These are phyloP conservation scores for Fusarium nelsonii DNA, from an alignment of 2,329 filamentous ascomycete genomes.

Conservation along the genomic window DNA sequence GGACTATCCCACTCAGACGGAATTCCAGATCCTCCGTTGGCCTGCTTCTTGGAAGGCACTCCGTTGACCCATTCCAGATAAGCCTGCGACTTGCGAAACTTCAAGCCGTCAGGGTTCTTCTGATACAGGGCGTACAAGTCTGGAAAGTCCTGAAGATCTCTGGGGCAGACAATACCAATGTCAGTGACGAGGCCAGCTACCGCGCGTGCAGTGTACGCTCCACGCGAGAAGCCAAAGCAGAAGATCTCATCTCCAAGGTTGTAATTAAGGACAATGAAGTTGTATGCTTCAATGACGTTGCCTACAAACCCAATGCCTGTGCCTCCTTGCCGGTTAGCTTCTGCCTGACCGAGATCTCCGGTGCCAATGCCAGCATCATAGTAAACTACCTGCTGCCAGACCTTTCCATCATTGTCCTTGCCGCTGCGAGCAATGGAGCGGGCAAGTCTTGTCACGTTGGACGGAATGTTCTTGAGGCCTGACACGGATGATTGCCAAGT, in stretches of 20 bases:
- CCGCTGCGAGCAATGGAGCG: slow-evolving; percentile 46
- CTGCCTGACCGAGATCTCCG: slow-evolving; percentile 29
- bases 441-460: slow-evolving; percentile 53
- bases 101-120: slow-evolving; percentile 34
- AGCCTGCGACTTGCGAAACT: slow-evolving; percentile 41
- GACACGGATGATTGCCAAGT: slow-evolving; percentile 51
- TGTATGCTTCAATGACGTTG: slow-evolving; percentile 54
- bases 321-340: slow-evolving; percentile 38
- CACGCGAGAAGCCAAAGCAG: slow-evolving; percentile 54
- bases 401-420: slow-evolving; percentile 45
- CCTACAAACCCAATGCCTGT: slow-evolving; percentile 48
- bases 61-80: slow-evolving; percentile 45
- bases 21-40: slow-evolving; percentile 13
- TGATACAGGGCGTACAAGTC: slow-evolving; percentile 45
- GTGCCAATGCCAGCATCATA: slow-evolving; percentile 55
- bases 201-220: slow-evolving; percentile 55
- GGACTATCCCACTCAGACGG: slow-evolving; percentile 33
- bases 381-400: slow-evolving; percentile 54
- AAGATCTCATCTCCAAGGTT: slow-evolving; percentile 50
- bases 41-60: slow-evolving; percentile 32
- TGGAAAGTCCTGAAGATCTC: slow-evolving; percentile 46
- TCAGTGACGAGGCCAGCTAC: slow-evolving; percentile 49
- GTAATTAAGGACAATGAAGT: slow-evolving; percentile 54
- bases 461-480: slow-evolving; percentile 46
- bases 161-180: slow-evolving; percentile 47